A percentile compares a stretch with the other conserved stretches of the same genome.
Evolutionary conservation across 2,329 filamentous ascomycete species (phyloP).

Genomic region (Neonectria ditissima): DNA sequence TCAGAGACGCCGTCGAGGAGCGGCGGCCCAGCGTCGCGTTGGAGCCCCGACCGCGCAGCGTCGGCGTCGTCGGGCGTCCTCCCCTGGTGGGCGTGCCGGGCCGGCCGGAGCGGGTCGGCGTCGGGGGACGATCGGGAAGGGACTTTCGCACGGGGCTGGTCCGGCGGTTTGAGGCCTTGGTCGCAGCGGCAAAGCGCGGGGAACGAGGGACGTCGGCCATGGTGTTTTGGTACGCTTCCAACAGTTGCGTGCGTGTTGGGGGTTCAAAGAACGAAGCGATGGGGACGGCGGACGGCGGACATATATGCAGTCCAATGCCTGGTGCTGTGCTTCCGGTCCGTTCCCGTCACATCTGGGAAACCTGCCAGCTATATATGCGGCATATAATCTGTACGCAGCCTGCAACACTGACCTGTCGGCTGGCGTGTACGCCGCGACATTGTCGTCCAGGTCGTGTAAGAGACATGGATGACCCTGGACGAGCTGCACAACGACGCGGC

Average conservation of each 20-base stretch:
- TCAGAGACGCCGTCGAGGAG: slow-evolving; percentile 33
- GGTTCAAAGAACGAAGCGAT: neutral
- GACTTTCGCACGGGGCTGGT: slow-evolving; percentile 36
- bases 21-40: slow-evolving; percentile 27
- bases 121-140: slow-evolving; percentile 28
- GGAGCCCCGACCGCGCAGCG: slow-evolving; percentile 30
- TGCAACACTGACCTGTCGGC: slow-evolving; percentile 3
- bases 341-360: slow-evolving; percentile 28
- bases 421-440: slow-evolving; percentile 16
- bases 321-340: slow-evolving; percentile 21
- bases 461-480: slow-evolving; percentile 18
- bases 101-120: slow-evolving; percentile 29
- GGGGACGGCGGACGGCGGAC: slow-evolving; percentile 4
- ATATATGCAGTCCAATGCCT: slow-evolving; percentile 14
- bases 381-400: slow-evolving; percentile 22
- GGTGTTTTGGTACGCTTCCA: neutral
- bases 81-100: slow-evolving; percentile 33
- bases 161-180: slow-evolving; percentile 34
- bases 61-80: slow-evolving; percentile 37
- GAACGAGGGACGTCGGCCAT: slow-evolving; percentile 30
- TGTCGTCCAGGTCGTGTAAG: slow-evolving; percentile 22
- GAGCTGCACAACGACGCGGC: slow-evolving; percentile 5
- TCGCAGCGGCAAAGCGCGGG: slow-evolving; percentile 41
- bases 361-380: slow-evolving; percentile 21
- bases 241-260: neutral